Base-by-base conservation (phyloP, 2,329 filamentous ascomycete species). In the Paecilomyces variotii region DNA sequence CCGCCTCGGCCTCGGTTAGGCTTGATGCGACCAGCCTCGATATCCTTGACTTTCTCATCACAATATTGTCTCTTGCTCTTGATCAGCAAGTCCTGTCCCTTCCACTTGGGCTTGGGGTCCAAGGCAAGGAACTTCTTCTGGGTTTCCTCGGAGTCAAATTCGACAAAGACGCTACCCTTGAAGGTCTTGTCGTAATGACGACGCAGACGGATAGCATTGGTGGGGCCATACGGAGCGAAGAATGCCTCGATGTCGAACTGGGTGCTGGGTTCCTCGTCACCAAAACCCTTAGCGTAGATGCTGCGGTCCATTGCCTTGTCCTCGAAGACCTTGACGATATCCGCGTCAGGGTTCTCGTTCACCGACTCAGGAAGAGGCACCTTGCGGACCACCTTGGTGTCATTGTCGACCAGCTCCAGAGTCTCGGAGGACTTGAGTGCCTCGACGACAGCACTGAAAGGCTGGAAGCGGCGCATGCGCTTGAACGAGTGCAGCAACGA, bases 131-230 rank as follows among this genome's bases (percentile, higher is more conserved):
- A 99, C 60, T 86, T 85, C 73, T 91, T 82, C 68, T 90, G 87
- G 25, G 85, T 82, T 65, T 95, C 90, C 69, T 91, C 87, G 55
- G 84, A 84, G 62, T 84, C 82, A 74, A 97, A 99, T 75, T 97
- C 93, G 64, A 96, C 90, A 71, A 97, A 97, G 59, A 96, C 90
- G 65, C 91, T 96, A 66, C 93, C 91, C 83, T 99, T 99, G 86
- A 97, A 99, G 56, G 82, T 78, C 68, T 86, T 86, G 54, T 83
- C 77, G 61, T 87, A 79, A 51, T 82, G 80, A 64, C 94, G 91
- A 65, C 95, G 90, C 62, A 99, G 88, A 70, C 93, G 92, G 62
- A 99, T 87, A 53, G 87, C 84, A 69, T 89, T 90, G 67, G 90
- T 84, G 32, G 88, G 82, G 53, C 92, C 93, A 72, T 86, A 92